A percentile compares a stretch with the other conserved stretches of the same genome.
phyloP scores from a whole-genome alignment of 805 yeast species.

The Cyberlindnera veronae region DNA sequence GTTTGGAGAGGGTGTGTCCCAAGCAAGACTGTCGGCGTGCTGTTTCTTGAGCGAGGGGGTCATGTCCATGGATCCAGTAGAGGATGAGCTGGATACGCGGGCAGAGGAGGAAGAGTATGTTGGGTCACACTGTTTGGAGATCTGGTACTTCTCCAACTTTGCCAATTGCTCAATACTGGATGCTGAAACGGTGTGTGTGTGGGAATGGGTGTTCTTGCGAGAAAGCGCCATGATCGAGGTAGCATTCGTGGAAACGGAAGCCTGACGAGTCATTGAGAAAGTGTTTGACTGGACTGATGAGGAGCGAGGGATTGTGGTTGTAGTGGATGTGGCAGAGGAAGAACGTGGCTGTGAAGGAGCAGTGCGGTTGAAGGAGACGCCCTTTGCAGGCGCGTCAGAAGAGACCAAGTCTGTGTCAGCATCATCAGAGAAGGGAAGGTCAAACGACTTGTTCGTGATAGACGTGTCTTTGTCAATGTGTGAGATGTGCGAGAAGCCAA shows the following conservation, averaged over 20 bases:
- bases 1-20: conserved; percentile 24
- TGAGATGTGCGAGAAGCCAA: conserved; percentile 37
- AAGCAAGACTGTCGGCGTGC: conserved; percentile 4
- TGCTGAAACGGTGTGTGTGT: conserved; percentile 14
- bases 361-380: conserved; percentile 24
- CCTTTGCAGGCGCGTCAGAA: conserved; percentile 4
- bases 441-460: conserved; percentile 16
- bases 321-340: neutral
- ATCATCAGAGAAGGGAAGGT: conserved; percentile 9
- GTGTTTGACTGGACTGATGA: conserved; percentile 18
- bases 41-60: neutral
- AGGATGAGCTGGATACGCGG: neutral
- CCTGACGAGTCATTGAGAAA: conserved; percentile 14
- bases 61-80: neutral
- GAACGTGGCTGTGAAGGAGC: conserved; percentile 1
- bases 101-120: conserved; percentile 7
- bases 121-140: conserved; percentile 19
- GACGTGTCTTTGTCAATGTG: conserved; percentile 32
- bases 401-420: neutral
- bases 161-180: conserved; percentile 24
- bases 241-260: conserved; percentile 25
- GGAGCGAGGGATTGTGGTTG: conserved; percentile 16
- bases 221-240: conserved; percentile 14
- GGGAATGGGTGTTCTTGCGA: conserved; percentile 14
- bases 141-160: conserved; percentile 23